A percentile compares a stretch with the other conserved stretches of the same genome.
Conservation (phyloP, 371 early-diverging fungal genomes). For the Apophysomyces ossiformis region DNA sequence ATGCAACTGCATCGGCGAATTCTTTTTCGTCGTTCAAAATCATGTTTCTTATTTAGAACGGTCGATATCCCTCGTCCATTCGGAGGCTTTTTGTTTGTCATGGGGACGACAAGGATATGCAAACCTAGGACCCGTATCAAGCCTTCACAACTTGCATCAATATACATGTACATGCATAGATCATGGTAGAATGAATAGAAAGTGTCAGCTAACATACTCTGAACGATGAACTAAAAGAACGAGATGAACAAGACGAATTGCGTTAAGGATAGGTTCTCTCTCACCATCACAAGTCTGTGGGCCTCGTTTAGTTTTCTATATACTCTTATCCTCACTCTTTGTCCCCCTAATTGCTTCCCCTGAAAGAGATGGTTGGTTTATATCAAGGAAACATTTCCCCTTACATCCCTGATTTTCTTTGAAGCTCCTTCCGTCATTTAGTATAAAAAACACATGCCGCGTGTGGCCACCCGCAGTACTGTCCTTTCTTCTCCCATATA, state of each 20-base stretch:
- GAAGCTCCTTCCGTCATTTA: background rate
- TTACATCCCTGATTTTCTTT: conserved; percentile 1
- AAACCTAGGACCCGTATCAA: background rate
- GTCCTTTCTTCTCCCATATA: background rate
- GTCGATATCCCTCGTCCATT: background rate
- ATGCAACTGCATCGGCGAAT: conserved; percentile 6
- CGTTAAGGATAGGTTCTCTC: no score
- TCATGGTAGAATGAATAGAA: background rate
- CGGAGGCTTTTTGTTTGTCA: conserved; percentile 10
- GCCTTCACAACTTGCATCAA: background rate
- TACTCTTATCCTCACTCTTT: background rate
- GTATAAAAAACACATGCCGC: background rate
- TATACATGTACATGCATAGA: background rate
- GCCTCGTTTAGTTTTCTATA: no score
- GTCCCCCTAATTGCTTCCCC: background rate
- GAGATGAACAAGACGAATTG: no score
- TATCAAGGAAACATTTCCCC: background rate
- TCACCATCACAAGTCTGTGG: no score
- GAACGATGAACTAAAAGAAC: no score
- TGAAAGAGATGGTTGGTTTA: no score
- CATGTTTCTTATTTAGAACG: background rate
- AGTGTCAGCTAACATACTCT: background rate
- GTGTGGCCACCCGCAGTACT: background rate
- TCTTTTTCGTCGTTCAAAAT: background rate
- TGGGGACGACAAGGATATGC: background rate